A percentile compares a stretch with the other conserved stretches of the same genome.
These are phyloP conservation scores for Boletus speciosus DNA, from an alignment of 768 basidiomycete genomes.

Conservation along the genomic window DNA sequence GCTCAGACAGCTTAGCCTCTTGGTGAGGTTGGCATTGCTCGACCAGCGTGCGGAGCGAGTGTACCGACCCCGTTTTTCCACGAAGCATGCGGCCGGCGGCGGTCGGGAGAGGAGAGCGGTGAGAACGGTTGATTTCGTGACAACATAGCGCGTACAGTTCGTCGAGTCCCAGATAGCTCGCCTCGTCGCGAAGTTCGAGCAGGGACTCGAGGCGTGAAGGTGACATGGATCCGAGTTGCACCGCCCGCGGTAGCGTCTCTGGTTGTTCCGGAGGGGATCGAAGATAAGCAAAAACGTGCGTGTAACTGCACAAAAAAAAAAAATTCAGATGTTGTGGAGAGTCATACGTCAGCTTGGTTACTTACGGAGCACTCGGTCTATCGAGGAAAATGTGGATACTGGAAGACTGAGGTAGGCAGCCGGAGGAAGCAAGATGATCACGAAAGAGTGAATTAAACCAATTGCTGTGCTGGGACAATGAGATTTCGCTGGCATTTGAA, in stretches of 20 bases:
- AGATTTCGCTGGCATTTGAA: slow-evolving; percentile 45
- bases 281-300: slow-evolving; percentile 68
- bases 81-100: slow-evolving; percentile 37
- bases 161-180: slow-evolving; percentile 66
- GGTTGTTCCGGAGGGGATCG: slow-evolving; percentile 53
- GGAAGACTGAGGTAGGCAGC: slow-evolving; percentile 45
- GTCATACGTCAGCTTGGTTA: slow-evolving; percentile 8
- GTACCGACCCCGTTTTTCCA: slow-evolving; percentile 53
- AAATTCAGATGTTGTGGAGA: slow-evolving; percentile 1
- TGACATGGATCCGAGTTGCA: slow-evolving; percentile 45
- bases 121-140: slow-evolving; percentile 59
- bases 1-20: slow-evolving; percentile 10
- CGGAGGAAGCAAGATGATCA: slow-evolving; percentile 61
- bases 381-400: slow-evolving; percentile 74
- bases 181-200: slow-evolving; percentile 77
- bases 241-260: slow-evolving; percentile 56
- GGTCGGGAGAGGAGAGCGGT: slow-evolving; percentile 34
- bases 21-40: slow-evolving; percentile 44
- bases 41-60: slow-evolving; percentile 57
- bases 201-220: slow-evolving; percentile 57
- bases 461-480: slow-evolving; percentile 17
- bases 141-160: slow-evolving; percentile 62
- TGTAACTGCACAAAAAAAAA: slow-evolving; percentile 46
- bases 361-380: slow-evolving; percentile 76
- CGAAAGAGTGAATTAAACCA: slow-evolving; percentile 52